These are phyloP conservation scores for Alloascoidea africana DNA, from an alignment of 805 yeast species.

Conservation along the genomic window DNA sequence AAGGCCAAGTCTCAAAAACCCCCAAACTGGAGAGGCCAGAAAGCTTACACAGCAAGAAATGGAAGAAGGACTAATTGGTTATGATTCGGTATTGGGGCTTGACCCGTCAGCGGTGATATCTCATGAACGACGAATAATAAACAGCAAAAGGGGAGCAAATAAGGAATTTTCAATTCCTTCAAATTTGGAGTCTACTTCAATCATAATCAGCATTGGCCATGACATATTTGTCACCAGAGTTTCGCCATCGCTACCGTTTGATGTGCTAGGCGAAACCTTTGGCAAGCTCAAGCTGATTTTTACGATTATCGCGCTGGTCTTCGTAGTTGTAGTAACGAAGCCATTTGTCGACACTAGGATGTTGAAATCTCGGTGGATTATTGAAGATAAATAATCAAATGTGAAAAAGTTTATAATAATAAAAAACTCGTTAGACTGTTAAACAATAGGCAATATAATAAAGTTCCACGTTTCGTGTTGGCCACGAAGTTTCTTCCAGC, in stretches of 20 bases:
- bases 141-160: constrained; percentile 11
- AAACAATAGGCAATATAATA: too few relatives aligned
- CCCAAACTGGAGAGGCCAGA: constrained; percentile 34
- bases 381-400: constrained; percentile 2
- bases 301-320: constrained; percentile 39
- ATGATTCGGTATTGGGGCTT: constrained; percentile 43
- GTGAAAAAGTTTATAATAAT: too few relatives aligned
- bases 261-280: constrained; percentile 51
- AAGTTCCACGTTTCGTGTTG: too few relatives aligned
- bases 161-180: constrained; percentile 38
- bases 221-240: constrained; percentile 68
- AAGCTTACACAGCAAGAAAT: constrained; percentile 32
- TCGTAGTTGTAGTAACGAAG: constrained; percentile 29
- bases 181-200: constrained; percentile 63
- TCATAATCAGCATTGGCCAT: constrained; percentile 47
- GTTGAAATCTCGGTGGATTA: constrained; percentile 38
- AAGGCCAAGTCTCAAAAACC: constrained; percentile 39
- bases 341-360: constrained; percentile 44
- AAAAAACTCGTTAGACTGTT: too few relatives aligned
- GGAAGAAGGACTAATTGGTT: constrained; percentile 47
- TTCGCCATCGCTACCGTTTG: constrained; percentile 77
- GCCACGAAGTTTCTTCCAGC: too few relatives aligned
- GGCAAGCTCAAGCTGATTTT: constrained; percentile 45
- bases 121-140: constrained; percentile 29
- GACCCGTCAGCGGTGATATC: constrained; percentile 34